Conservation (phyloP, 768 basidiomycete genomes). For the Amanita phalloides region DNA sequence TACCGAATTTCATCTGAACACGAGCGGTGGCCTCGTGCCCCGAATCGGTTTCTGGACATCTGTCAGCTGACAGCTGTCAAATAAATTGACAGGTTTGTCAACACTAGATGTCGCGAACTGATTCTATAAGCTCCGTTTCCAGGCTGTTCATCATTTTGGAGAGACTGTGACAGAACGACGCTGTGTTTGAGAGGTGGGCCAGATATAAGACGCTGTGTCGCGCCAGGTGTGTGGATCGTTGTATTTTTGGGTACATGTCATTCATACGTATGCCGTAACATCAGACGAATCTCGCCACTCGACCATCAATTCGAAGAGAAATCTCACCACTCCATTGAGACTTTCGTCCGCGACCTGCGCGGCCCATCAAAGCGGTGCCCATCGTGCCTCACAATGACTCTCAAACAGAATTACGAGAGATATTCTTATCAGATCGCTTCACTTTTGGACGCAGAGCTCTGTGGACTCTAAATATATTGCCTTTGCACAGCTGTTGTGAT, state of each 20-base stretch:
- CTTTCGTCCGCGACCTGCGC: constrained; percentile 77
- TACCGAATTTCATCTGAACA: too few species aligned
- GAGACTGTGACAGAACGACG: background rate
- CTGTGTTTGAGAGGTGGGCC: too few species aligned
- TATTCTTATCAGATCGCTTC: constrained; percentile 60
- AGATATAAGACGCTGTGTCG: too few species aligned
- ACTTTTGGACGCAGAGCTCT: constrained; percentile 68
- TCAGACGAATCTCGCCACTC: constrained; percentile 37
- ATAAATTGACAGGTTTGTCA: background rate
- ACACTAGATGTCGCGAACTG: too few species aligned
- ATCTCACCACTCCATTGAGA: constrained; percentile 59
- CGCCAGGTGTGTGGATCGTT: too few species aligned
- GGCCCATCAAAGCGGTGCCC: constrained; percentile 55
- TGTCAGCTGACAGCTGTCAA: constrained; percentile 39
- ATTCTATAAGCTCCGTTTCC: too few species aligned
- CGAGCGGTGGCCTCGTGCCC: constrained; percentile 57
- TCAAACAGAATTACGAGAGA: constrained; percentile 15
- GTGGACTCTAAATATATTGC: constrained; percentile 66
- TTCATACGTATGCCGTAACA: background rate
- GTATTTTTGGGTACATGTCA: background rate
- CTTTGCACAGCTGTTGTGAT: constrained; percentile 76
- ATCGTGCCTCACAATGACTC: constrained; percentile 36
- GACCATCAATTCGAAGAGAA: too few species aligned
- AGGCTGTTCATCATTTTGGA: background rate
- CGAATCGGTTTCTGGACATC: constrained; percentile 65